Conservation (phyloP, 1,139 yeast species). For the Zygoascus hellenicus region DNA sequence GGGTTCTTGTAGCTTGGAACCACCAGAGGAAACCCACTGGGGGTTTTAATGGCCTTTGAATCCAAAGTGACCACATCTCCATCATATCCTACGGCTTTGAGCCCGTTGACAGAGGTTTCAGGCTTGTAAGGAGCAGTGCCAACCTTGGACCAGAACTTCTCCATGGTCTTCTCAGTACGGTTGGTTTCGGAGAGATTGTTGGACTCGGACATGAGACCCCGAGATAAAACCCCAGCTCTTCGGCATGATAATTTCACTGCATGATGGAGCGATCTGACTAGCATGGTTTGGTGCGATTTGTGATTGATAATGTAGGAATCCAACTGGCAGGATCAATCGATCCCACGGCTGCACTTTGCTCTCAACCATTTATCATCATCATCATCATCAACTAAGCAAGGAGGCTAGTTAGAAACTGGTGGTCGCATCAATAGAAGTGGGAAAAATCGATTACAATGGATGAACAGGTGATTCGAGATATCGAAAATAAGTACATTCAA, state of each 20-base stretch:
- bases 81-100: conserved; percentile 20
- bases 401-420: too few species aligned
- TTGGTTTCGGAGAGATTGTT: conserved; percentile 51
- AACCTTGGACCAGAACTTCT: conserved; percentile 83
- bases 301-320: too few species aligned
- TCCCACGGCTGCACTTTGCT: too few species aligned
- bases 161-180: conserved; percentile 61
- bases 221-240: background rate
- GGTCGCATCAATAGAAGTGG: too few species aligned
- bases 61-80: conserved; percentile 60
- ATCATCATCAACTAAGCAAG: too few species aligned
- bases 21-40: conserved; percentile 64
- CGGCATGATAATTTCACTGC: too few species aligned
- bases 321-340: too few species aligned
- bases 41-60: conserved; percentile 73
- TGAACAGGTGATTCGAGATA: conserved; percentile 15
- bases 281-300: too few species aligned
- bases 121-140: conserved; percentile 34
- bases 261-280: too few species aligned
- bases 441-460: conserved; percentile 2
- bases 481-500: conserved; percentile 22
- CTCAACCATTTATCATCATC: too few species aligned
- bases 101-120: conserved; percentile 4
- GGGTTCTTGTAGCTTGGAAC: conserved; percentile 52
- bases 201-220: conserved; percentile 17